Evolutionary conservation across 345 rosid species (phyloP).

Genomic region (Syzygium oleosum): DNA sequence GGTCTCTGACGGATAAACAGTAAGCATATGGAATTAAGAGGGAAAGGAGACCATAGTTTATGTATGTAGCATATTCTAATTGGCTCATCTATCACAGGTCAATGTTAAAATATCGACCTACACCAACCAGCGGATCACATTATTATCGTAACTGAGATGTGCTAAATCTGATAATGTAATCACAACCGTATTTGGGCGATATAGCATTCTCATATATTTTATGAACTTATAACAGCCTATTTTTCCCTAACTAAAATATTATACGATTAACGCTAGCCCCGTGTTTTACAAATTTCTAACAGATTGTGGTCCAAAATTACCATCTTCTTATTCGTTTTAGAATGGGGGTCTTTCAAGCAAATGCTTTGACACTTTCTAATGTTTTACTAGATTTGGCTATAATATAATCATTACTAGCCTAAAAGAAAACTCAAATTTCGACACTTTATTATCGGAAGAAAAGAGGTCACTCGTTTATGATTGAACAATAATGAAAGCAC

Average conservation of each 20-base stretch:
- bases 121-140: too few relatives aligned
- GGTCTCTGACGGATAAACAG: background rate
- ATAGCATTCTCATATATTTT: background rate
- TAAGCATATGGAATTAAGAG: background rate
- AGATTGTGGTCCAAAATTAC: background rate
- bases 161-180: background rate
- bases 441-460: background rate
- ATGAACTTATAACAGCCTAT: background rate
- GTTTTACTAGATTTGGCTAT: background rate
- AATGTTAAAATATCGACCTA: too few relatives aligned
- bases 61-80: too few relatives aligned
- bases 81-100: too few relatives aligned
- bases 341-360: background rate
- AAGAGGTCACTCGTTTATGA: background rate
- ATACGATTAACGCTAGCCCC: background rate
- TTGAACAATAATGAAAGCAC: background rate
- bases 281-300: fast-evolving
- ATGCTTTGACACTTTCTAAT: background rate
- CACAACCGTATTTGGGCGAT: background rate
- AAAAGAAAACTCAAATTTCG: background rate
- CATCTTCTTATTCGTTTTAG: background rate
- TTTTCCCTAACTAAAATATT: background rate
- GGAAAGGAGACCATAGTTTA: background rate
- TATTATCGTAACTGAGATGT: too few relatives aligned
- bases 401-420: background rate